These are phyloP conservation scores for Candida smagusa DNA, from an alignment of 1,139 yeast species.

Conservation along the genomic window DNA sequence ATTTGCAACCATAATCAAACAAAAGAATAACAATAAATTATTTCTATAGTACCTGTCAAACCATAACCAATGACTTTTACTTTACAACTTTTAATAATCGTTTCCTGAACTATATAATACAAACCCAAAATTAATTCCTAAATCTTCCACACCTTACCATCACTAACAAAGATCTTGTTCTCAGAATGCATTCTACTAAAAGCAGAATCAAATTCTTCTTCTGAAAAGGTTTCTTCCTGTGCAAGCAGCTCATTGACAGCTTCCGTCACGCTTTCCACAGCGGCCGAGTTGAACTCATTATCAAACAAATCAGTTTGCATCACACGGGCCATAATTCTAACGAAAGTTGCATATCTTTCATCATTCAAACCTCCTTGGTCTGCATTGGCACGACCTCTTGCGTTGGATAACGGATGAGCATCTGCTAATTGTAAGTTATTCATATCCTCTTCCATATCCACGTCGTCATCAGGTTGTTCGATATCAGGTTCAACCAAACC, in stretches of 20 bases:
- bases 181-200: conserved; percentile 50
- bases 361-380: conserved; percentile 34
- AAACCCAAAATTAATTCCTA: conserved; percentile 14
- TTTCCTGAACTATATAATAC: conserved; percentile 1
- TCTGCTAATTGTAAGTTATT: conserved; percentile 23
- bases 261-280: conserved; percentile 40
- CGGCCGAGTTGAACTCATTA: conserved; percentile 42
- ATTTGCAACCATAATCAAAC: conserved; percentile 5
- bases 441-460: conserved; percentile 22
- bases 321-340: conserved; percentile 44
- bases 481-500: conserved; percentile 23
- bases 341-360: conserved; percentile 47
- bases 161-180: conserved; percentile 58
- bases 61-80: too few species aligned
- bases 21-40: too few species aligned
- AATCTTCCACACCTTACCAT: conserved; percentile 61
- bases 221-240: conserved; percentile 59
- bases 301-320: conserved; percentile 47
- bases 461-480: conserved; percentile 15
- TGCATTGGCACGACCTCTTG: conserved; percentile 16
- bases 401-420: conserved; percentile 23
- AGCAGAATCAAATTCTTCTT: conserved; percentile 53
- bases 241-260: conserved; percentile 51
- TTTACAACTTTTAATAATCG: too few species aligned
- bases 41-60: too few species aligned